phyloP scores from a whole-genome alignment of 768 basidiomycete species.

The Dendrothele bispora region DNA sequence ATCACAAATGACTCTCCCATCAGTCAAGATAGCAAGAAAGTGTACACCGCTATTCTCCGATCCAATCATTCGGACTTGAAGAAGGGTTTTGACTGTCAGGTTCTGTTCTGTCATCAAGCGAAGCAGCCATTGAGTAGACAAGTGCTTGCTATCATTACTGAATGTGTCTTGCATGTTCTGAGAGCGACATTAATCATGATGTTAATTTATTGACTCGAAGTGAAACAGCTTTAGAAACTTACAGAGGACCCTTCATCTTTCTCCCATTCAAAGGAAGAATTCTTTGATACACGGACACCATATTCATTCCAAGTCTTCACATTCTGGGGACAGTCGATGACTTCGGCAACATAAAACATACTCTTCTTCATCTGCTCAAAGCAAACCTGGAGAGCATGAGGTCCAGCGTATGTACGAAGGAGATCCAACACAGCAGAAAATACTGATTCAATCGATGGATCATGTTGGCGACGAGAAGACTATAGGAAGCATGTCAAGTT shows the following conservation, averaged over 20 bases:
- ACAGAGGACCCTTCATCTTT: not conserved
- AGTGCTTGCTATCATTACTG: slow-evolving; percentile 26
- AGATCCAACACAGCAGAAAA: slow-evolving; percentile 23
- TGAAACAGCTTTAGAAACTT: too few species aligned
- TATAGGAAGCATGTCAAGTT: too few species aligned
- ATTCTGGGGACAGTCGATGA: slow-evolving; percentile 24
- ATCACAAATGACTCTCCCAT: slow-evolving; percentile 30
- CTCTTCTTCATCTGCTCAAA: slow-evolving; percentile 30
- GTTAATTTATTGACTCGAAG: too few species aligned
- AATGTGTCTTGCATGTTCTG: slow-evolving; percentile 26
- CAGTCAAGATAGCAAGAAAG: slow-evolving; percentile 23
- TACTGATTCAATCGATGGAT: slow-evolving; percentile 20
- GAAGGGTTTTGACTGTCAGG: slow-evolving; percentile 19
- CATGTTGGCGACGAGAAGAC: slow-evolving; percentile 26
- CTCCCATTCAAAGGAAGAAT: slow-evolving; percentile 19
- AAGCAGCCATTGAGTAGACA: slow-evolving; percentile 27
- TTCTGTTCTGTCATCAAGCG: slow-evolving; percentile 18
- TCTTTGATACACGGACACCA: slow-evolving; percentile 12
- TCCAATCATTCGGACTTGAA: slow-evolving; percentile 22
- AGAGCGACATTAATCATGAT: slow-evolving; percentile 1
- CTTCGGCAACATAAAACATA: slow-evolving; percentile 24
- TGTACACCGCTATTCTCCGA: slow-evolving; percentile 21
- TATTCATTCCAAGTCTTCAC: slow-evolving; percentile 22
- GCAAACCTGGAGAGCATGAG: slow-evolving; percentile 27
- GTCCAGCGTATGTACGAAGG: slow-evolving; percentile 24